Conservation (phyloP, 2,329 filamentous ascomycete genomes). For the Ramularia collo-cygni region DNA sequence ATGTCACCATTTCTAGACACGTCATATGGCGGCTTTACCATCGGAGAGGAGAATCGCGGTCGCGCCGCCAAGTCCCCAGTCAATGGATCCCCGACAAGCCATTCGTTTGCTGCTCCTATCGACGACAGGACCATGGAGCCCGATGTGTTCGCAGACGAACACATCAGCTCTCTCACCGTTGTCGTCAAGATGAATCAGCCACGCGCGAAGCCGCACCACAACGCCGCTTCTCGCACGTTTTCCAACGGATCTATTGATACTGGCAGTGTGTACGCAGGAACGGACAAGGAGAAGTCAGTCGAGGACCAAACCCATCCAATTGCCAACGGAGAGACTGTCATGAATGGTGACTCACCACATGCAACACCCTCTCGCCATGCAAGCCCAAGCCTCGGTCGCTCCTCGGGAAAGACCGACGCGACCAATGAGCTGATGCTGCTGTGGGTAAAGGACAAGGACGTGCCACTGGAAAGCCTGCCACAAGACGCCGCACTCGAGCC, state of each 20-base stretch:
- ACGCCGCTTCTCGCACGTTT: conserved; percentile 42
- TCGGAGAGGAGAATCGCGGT: conserved; percentile 25
- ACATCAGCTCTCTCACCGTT: conserved; percentile 47
- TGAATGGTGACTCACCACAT: conserved; percentile 20
- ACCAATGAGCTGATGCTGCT: conserved; percentile 32
- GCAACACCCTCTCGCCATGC: conserved; percentile 11
- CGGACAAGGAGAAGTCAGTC: conserved; percentile 32
- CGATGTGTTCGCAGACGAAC: conserved; percentile 47
- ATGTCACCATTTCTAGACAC: conserved; percentile 17
- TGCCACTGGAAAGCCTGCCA: conserved; percentile 37
- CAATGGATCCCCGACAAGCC: conserved; percentile 13
- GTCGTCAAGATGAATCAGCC: conserved; percentile 38
- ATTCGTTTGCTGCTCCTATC: conserved; percentile 10
- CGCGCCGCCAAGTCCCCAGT: conserved; percentile 26
- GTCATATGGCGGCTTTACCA: conserved; percentile 14
- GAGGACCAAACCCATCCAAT: conserved; percentile 32
- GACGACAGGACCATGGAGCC: conserved; percentile 25
- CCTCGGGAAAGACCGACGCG: conserved; percentile 12
- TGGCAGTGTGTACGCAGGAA: conserved; percentile 44
- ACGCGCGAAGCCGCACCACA: conserved; percentile 34
- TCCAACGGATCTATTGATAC: conserved; percentile 52
- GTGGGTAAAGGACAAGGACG: conserved; percentile 46
- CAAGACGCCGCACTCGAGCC: conserved; percentile 42
- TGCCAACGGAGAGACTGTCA: conserved; percentile 29
- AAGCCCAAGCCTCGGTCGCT: conserved; percentile 13